phyloP scores from a whole-genome alignment of 2,329 filamentous ascomycete genomes.

The Talaromyces funiculosus region DNA sequence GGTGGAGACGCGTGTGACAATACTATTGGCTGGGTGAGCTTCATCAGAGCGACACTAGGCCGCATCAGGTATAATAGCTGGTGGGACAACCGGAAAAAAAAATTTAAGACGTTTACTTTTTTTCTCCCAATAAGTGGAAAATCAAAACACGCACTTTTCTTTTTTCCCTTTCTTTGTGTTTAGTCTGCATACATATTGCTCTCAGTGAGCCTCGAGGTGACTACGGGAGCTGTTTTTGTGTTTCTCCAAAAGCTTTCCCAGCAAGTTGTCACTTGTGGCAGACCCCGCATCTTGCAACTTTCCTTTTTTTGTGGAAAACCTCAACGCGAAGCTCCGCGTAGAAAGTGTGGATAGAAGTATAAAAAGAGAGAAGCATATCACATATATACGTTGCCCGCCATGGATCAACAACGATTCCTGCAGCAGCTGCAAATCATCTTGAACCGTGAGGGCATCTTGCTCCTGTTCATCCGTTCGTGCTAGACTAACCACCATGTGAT shows the following conservation, averaged over 20 bases:
- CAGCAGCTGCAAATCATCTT: constrained; percentile 81
- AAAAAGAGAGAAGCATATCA: neutral
- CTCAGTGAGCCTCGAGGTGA: neutral
- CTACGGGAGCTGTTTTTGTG: neutral
- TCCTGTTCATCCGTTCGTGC: constrained; percentile 9
- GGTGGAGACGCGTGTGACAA: constrained; percentile 12
- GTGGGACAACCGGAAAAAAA: constrained; percentile 6
- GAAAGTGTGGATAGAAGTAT: neutral
- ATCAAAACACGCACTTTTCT: neutral
- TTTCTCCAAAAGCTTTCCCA: neutral
- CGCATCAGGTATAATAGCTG: neutral
- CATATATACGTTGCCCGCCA: constrained; percentile 34
- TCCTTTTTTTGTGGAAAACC: constrained; percentile 1
- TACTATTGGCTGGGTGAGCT: neutral
- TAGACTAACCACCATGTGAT: constrained; percentile 12
- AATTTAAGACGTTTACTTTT: constrained; percentile 10
- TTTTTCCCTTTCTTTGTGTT: neutral
- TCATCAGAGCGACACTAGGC: neutral
- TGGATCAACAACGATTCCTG: constrained; percentile 80
- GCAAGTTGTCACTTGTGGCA: neutral
- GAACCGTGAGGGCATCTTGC: constrained; percentile 60
- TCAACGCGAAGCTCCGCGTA: constrained; percentile 3
- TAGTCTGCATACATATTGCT: neutral
- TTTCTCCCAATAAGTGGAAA: neutral
- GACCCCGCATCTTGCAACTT: constrained; percentile 7